These are phyloP conservation scores for Trametes pubescens DNA, from an alignment of 1,284 basidiomycete species.

Conservation along the genomic window DNA sequence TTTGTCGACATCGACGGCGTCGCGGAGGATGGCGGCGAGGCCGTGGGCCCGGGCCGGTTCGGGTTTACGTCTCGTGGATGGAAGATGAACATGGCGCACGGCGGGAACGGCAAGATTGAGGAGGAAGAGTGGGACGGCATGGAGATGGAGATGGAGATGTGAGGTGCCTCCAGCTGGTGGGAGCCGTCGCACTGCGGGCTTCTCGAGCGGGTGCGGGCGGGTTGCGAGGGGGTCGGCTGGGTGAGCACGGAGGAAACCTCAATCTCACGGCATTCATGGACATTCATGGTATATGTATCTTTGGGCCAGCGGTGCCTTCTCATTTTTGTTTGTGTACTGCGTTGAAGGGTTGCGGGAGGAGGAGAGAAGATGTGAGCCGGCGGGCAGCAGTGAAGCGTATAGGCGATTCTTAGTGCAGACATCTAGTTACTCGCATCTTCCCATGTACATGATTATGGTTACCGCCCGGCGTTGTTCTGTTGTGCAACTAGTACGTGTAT, in stretches of 20 bases:
- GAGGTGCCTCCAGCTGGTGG: slow-evolving; percentile 3
- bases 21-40: slow-evolving; percentile 23
- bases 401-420: background rate
- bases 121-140: slow-evolving; percentile 51
- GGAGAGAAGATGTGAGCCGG: background rate
- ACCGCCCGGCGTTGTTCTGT: slow-evolving; percentile 18
- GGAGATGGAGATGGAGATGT: slow-evolving; percentile 52
- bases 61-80: slow-evolving; percentile 41
- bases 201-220: background rate
- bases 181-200: background rate
- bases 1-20: slow-evolving; percentile 36
- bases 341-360: background rate
- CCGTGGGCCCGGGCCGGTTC: slow-evolving; percentile 30
- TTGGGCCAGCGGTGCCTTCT: slow-evolving; percentile 1
- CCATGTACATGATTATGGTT: slow-evolving; percentile 21
- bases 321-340: slow-evolving; percentile 15
- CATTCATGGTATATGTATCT: slow-evolving; percentile 18
- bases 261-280: slow-evolving; percentile 4
- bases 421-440: slow-evolving; percentile 1
- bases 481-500: slow-evolving; percentile 29
- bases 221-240: background rate
- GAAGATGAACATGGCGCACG: slow-evolving; percentile 45
- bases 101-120: slow-evolving; percentile 44
- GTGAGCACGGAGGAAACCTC: background rate
- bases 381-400: too few species aligned